Conservation (phyloP, 192 early-diverging fungal genomes). For the Phlyctochytrium arcticum region DNA sequence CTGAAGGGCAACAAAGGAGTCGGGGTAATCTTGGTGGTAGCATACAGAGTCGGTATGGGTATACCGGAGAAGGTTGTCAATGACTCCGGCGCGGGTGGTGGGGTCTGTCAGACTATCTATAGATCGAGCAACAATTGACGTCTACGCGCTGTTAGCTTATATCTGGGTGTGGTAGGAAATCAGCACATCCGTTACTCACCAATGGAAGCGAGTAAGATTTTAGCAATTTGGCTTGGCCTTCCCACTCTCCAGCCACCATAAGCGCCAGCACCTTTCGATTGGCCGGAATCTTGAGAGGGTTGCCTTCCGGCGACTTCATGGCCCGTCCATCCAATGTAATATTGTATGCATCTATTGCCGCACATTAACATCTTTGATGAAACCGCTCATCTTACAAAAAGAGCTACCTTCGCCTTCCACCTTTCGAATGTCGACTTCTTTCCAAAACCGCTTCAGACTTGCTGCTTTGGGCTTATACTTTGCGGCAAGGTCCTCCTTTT, state of each 20-base stretch:
- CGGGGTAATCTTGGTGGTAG: slow-evolving; percentile 77
- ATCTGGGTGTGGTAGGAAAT: neutral
- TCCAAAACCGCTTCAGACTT: slow-evolving; percentile 52
- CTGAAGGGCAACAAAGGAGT: slow-evolving; percentile 76
- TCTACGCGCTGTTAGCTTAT: slow-evolving; percentile 41
- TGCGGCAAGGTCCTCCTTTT: neutral
- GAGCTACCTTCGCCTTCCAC: slow-evolving; percentile 31
- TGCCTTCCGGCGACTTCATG: slow-evolving; percentile 79
- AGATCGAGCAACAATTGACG: slow-evolving; percentile 81
- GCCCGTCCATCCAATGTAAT: slow-evolving; percentile 67
- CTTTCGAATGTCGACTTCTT: slow-evolving; percentile 44
- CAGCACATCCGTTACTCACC: slow-evolving; percentile 47
- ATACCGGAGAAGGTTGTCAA: slow-evolving; percentile 74
- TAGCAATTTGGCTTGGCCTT: slow-evolving; percentile 72
- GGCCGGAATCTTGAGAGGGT: slow-evolving; percentile 55
- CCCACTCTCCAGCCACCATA: slow-evolving; percentile 91
- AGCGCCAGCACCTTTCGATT: slow-evolving; percentile 65
- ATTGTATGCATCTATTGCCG: slow-evolving; percentile 6
- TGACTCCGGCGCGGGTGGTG: slow-evolving; percentile 59
- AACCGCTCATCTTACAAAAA: neutral
- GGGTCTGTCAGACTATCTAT: slow-evolving; percentile 68
- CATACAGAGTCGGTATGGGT: slow-evolving; percentile 87
- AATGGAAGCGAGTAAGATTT: slow-evolving; percentile 85
- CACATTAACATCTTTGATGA: neutral
- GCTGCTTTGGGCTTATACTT: slow-evolving; percentile 15